Conservation (phyloP, 768 basidiomycete genomes). For the Kwoniella botswanensis region DNA sequence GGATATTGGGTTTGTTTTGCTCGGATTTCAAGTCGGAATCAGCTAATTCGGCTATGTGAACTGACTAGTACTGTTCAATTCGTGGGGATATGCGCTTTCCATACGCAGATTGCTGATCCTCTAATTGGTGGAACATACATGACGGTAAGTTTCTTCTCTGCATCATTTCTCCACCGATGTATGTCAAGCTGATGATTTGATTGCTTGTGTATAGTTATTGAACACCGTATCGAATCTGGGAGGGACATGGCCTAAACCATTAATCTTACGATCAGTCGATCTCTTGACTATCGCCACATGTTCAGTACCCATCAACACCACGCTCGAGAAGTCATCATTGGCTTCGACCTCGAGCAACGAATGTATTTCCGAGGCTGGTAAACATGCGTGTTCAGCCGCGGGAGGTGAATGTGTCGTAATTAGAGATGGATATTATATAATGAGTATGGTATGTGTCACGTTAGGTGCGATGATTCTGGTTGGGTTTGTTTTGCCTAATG, state of each 20-base stretch:
- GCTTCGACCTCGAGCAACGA: constrained; percentile 59
- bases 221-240: constrained; percentile 94
- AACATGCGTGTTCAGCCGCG: constrained; percentile 72
- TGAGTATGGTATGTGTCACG: constrained; percentile 76
- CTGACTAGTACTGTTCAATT: constrained; percentile 88
- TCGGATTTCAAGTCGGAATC: no score
- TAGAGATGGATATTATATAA: constrained; percentile 88
- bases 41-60: neutral
- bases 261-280: constrained; percentile 96
- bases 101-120: constrained; percentile 93
- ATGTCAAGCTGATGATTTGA: constrained; percentile 3
- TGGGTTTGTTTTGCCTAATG: constrained; percentile 80
- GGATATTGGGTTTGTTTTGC: no score
- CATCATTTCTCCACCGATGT: neutral
- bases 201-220: constrained; percentile 66
- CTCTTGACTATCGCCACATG: constrained; percentile 84
- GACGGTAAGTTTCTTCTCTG: constrained; percentile 69
- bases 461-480: constrained; percentile 77
- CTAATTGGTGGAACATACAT: constrained; percentile 98
- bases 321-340: neutral
- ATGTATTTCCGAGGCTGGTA: constrained; percentile 92
- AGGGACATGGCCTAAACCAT: constrained; percentile 94
- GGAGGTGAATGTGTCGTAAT: constrained; percentile 81
- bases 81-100: constrained; percentile 98
- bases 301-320: constrained; percentile 20